Evolutionary conservation across 805 yeast genomes (phyloP).

Genomic region (Metschnikowia drakensbergensis): DNA sequence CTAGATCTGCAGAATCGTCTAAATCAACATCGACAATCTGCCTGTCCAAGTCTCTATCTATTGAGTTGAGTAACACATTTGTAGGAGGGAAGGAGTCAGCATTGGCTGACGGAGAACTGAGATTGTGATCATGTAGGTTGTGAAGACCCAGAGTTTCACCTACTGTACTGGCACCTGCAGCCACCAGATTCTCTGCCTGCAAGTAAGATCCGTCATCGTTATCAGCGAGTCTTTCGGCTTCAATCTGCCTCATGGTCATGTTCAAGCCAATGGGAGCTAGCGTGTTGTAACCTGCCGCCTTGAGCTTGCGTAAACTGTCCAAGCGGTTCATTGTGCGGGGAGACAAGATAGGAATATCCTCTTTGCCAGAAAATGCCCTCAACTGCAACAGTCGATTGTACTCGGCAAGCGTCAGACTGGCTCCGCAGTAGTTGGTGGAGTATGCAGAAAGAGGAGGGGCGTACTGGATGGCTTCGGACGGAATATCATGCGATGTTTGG

Average conservation of each 20-base stretch:
- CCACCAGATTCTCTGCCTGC: conserved; percentile 17
- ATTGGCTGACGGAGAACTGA: background rate
- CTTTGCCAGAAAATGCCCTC: conserved; percentile 11
- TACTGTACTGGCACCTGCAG: conserved; percentile 4
- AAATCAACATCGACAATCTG: conserved; percentile 22
- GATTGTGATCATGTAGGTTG: background rate
- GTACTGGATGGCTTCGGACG: conserved; percentile 19
- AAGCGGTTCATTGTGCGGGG: conserved; percentile 22
- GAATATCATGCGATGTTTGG: conserved; percentile 12
- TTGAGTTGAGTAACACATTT: background rate
- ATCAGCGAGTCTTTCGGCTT: conserved; percentile 14
- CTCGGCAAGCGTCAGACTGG: conserved; percentile 17
- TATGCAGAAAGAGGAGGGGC: conserved; percentile 57
- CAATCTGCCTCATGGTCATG: conserved; percentile 39
- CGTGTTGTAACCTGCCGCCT: conserved; percentile 32
- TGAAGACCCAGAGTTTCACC: conserved; percentile 3
- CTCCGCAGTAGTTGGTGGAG: conserved; percentile 40
- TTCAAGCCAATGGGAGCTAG: conserved; percentile 39
- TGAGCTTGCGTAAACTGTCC: conserved; percentile 24
- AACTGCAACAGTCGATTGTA: conserved; percentile 21
- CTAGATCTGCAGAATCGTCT: conserved; percentile 18
- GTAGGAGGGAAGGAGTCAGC: background rate
- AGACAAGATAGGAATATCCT: conserved; percentile 15
- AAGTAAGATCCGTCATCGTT: conserved; percentile 8
- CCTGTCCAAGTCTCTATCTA: conserved; percentile 17